Base-by-base conservation (phyloP, 768 basidiomycete genomes). In the Cyclocybe cylindracea region DNA sequence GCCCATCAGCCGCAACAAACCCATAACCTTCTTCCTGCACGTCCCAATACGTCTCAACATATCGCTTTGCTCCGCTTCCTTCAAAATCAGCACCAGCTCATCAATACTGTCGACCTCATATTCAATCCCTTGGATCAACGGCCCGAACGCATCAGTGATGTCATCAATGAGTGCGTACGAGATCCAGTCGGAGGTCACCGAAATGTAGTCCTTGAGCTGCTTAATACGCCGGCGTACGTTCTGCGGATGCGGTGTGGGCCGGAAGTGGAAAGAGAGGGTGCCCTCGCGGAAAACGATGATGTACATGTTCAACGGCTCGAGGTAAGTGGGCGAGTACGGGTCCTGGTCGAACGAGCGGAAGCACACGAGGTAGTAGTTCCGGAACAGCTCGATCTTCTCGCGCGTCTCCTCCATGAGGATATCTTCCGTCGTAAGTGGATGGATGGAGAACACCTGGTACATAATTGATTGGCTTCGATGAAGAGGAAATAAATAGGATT, bases 291-390 rank as follows among this genome's bases (percentile, higher is more conserved):
- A 98, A 44, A 99, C 97, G 61, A 98, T 91, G 60, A 99, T 96
- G 72, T 99, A 99, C 96, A 98, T 98, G 72, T 99, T 99, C 57
- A 98, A 78, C 11, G 97, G 97, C 68, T 99, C 96, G 41, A 99
- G 85, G 68, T 98, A 87, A 1, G 94, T 98, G 13, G 95, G 94
- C 62, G 91, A 93, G 74, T 98, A 98, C 18, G 86, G 89, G 69
- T 98, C 97, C 75, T 99, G 97, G 70, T 99, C 97, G 74, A 99
- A 98, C 57, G 93, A 91, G 56, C 97, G 88, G 78, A 99, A 99
- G 78, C 96, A 98, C 55, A 98, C 97, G 47, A 99, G 84, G 68
- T 98, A 98, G 69, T 99, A 99, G 67, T 96, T 96, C 48, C 95
- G 82, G 81, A 98, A 99, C 14, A 99, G 83, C 68, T 99, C 97